Evolutionary conservation across 2,329 filamentous ascomycete genomes (phyloP).

Genomic region (Fusarium mangiferae): DNA sequence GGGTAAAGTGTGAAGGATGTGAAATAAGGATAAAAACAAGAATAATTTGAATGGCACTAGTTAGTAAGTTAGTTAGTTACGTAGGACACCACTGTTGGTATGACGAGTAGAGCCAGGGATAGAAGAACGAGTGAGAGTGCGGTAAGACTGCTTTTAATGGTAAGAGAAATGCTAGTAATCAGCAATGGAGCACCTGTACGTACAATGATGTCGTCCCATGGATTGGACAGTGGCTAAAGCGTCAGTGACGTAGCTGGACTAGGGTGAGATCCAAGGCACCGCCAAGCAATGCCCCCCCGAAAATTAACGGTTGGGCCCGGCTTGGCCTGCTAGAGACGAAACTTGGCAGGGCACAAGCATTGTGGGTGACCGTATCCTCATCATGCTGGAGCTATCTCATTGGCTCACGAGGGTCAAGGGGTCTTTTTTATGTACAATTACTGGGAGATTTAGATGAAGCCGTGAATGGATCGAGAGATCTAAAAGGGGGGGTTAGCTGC

Average conservation of each 20-base stretch:
- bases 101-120: background rate
- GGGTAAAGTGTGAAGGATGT: conserved; percentile 1
- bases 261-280: conserved; percentile 6
- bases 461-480: background rate
- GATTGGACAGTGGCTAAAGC: background rate
- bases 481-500: background rate
- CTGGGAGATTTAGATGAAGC: conserved; percentile 4
- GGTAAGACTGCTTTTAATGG: background rate
- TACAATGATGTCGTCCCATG: conserved; percentile 15
- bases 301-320: conserved; percentile 33
- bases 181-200: background rate
- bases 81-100: background rate
- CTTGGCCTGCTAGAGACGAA: conserved; percentile 24
- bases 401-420: conserved; percentile 5
- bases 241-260: conserved; percentile 29
- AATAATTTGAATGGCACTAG: background rate
- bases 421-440: background rate
- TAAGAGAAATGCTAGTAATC: background rate
- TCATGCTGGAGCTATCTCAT: conserved; percentile 16
- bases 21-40: conserved; percentile 3
- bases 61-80: background rate
- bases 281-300: conserved; percentile 32
- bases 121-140: background rate
- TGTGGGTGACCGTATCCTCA: conserved; percentile 16
- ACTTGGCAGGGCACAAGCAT: conserved; percentile 23